A percentile compares a stretch with the other conserved stretches of the same genome.
phyloP scores from a whole-genome alignment of 441 rosid genomes.

The Pelargonium citronellum region DNA sequence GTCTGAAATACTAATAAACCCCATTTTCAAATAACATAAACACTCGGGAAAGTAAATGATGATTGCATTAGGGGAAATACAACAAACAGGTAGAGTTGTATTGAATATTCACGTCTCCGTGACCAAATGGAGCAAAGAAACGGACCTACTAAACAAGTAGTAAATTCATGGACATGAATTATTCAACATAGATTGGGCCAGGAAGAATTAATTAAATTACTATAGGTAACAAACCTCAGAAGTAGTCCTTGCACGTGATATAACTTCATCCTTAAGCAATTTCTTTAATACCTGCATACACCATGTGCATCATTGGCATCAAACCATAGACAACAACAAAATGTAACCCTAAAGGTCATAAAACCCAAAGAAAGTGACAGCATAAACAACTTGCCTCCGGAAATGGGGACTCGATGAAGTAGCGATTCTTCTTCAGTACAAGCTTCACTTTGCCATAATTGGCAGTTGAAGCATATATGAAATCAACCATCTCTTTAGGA shows the following conservation, averaged over 20 bases:
- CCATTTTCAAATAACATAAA: neutral
- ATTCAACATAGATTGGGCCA: neutral
- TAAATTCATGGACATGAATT: neutral
- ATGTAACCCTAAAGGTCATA: neutral
- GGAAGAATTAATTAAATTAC: neutral
- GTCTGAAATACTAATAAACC: neutral
- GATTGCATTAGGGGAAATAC: neutral
- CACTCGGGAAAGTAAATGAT: neutral
- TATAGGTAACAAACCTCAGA: slow-evolving; percentile 52
- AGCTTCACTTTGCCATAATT: slow-evolving; percentile 95
- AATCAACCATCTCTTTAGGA: slow-evolving; percentile 79
- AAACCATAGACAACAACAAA: neutral
- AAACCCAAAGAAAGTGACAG: slow-evolving; percentile 18
- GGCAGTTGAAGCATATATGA: slow-evolving; percentile 73
- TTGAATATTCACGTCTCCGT: neutral
- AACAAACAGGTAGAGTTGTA: neutral
- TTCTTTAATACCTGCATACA: slow-evolving; percentile 63
- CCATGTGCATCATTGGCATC: neutral
- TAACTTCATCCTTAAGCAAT: slow-evolving; percentile 66
- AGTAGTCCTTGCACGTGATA: slow-evolving; percentile 52
- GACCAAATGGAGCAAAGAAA: neutral
- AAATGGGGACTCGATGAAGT: slow-evolving; percentile 78
- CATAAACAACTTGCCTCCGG: slow-evolving; percentile 53
- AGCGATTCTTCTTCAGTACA: slow-evolving; percentile 81
- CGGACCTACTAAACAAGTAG: neutral